Base-by-base conservation (phyloP, 2,329 filamentous ascomycete species). In the Pestalotiopsis sp. region DNA sequence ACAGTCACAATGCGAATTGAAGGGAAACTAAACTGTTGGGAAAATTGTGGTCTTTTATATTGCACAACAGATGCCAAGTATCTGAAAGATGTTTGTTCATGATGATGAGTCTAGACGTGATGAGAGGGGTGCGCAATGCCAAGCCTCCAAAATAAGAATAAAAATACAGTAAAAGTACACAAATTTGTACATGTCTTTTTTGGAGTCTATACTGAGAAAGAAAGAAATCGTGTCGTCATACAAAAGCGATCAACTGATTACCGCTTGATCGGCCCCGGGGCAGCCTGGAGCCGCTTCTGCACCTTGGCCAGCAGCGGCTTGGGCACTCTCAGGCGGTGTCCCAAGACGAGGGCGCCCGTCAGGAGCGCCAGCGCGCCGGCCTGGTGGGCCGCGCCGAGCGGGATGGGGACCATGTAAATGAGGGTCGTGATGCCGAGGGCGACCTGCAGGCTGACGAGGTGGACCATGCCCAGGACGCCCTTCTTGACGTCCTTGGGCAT, bases 361-460 rank as follows among this genome's bases (percentile, higher is more conserved):
- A 99, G 82, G 23, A 99, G 84, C 2, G 93, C 94, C 73, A 99
- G 82, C 69, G 91, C 93, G 52, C 96, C 95, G 2, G 96, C 96
- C 82, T 99, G 96, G 80, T 99, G 96, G 7, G 94, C 91, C 3
- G 95, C 94, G 0, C 95, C 96, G 11, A 99, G 84, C 71, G 92
- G 91, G 2, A 92, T 92, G 4, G 97, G 96, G 0, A 99, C 95
- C 79, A 99, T 91, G 83, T 98, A 98, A 75, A 97, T 91, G 70
- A 99, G 86, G 0, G 96, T 99, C 72, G 87, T 90, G 79, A 99
- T 97, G 27, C 96, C 96, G 4, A 99, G 88, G 0, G 90, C 85
- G 31, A 94, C 95, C 82, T 99, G 96, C 73, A 97, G 71, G 69
- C 87, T 89, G 2, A 93, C 94, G 20, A 98, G 89, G 76, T 96